phyloP scores from a whole-genome alignment of 2,329 filamentous ascomycete species.

The Paecilomyces sp. region DNA sequence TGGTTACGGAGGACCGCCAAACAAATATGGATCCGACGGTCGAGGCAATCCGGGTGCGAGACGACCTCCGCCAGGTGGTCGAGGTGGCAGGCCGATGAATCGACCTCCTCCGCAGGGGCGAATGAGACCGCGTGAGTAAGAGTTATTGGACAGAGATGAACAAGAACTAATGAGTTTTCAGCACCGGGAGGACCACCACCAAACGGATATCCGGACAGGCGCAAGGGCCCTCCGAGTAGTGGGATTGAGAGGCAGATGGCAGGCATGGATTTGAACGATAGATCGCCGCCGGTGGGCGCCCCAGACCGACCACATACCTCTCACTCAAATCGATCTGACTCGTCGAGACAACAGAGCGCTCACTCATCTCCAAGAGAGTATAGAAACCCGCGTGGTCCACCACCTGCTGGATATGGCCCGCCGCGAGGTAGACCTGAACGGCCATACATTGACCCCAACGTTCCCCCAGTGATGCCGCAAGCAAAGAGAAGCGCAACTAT shows the following conservation, averaged over 20 bases:
- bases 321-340: constrained; percentile 25
- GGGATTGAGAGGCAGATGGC: constrained; percentile 32
- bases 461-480: constrained; percentile 20
- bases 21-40: constrained; percentile 13
- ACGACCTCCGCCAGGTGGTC: background rate
- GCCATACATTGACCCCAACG: constrained; percentile 19
- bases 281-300: constrained; percentile 15
- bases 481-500: constrained; percentile 31
- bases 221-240: constrained; percentile 24
- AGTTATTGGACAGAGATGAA: background rate
- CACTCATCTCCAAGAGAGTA: background rate
- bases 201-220: constrained; percentile 34
- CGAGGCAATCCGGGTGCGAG: constrained; percentile 18
- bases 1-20: constrained; percentile 17
- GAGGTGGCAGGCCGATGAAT: background rate
- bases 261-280: constrained; percentile 30
- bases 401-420: constrained; percentile 7
- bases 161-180: background rate
- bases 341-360: constrained; percentile 14
- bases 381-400: constrained; percentile 16
- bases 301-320: constrained; percentile 32
- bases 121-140: constrained; percentile 5
- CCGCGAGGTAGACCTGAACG: constrained; percentile 13
- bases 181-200: constrained; percentile 18
- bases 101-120: background rate